Percentiles rank a stretch among this genome's conserved stretches.
phyloP scores from a whole-genome alignment of 305 asterid genomes.

The Rubia balearica region DNA sequence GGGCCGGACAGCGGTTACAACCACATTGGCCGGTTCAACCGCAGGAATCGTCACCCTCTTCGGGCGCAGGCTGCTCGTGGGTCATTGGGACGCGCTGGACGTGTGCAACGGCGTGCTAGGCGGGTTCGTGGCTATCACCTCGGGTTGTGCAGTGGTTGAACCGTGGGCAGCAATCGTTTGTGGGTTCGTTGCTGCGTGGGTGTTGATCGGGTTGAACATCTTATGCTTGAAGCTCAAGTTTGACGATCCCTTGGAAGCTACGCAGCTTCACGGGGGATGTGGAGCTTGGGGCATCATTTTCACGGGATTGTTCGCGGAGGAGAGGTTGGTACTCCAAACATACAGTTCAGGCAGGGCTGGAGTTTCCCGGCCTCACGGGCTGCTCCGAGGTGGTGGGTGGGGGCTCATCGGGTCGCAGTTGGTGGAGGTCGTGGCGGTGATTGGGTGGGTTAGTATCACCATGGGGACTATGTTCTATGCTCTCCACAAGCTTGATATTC shows the following conservation, averaged over 20 bases:
- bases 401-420: constrained; percentile 61
- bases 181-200: constrained; percentile 57
- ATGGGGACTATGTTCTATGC: constrained; percentile 65
- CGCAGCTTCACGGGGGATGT: constrained; percentile 71
- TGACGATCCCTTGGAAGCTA: constrained; percentile 69
- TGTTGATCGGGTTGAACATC: constrained; percentile 48
- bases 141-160: constrained; percentile 66
- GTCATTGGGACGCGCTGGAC: constrained; percentile 62
- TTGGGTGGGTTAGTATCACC: constrained; percentile 58
- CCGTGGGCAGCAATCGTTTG: constrained; percentile 72
- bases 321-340: constrained; percentile 40
- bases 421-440: constrained; percentile 38
- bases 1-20: constrained; percentile 63
- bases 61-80: constrained; percentile 42
- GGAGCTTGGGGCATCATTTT: constrained; percentile 78
- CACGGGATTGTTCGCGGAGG: constrained; percentile 58
- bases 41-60: constrained; percentile 55
- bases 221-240: constrained; percentile 32
- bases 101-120: constrained; percentile 69
- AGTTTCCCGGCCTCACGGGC: constrained; percentile 37
- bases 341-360: constrained; percentile 38
- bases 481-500: constrained; percentile 42
- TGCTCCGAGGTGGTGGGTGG: constrained; percentile 62
- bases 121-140: constrained; percentile 69
- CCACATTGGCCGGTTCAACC: constrained; percentile 57